Base-by-base conservation (phyloP, 2,329 filamentous ascomycete genomes). In the Bipolaris victoriae region DNA sequence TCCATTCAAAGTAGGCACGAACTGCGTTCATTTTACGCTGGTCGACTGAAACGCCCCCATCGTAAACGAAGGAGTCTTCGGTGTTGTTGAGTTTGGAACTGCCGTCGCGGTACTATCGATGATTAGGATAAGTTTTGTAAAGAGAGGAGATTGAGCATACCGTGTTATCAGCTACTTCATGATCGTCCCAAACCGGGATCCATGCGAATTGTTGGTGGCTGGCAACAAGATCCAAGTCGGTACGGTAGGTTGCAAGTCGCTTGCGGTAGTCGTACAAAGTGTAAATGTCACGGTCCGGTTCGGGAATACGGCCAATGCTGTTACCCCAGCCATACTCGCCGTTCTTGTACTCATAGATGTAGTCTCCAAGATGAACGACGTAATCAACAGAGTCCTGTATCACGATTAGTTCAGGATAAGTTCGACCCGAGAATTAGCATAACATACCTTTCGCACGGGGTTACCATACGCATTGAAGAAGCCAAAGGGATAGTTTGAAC, bases 401-500 rank as follows among this genome's bases (percentile, higher is more conserved):
- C 2, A 10, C 2, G 3, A n/a, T 60, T 36, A 55, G 55, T 49
- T 36, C 3, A 49, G 24, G 11, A 15, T 6, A n/a, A 0, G 11
- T 3, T 31, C 29, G 16, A 18, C 4, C 6, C 16, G 1, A 22
- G 9, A 35, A 24, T 15, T 16, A 5, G 16, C 2, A 29, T 22
- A 16, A 36, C 52, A 18, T 55, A 67, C 65, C 53, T 79, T 70
- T 39, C 75, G 65, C 66, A 74, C 61, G 66, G 52, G 22, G 52
- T 76, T 73, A n/a, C 80, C 80, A 39, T 81, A 81, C 0, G 77
- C 79, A 46, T 81, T 82, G 67, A 82, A 82, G 64, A 78, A 82
- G 2, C 80, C 80, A 60, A 78, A 79, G 0, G 79, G 71, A 41
- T 71, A 75, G 53, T 75, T 91, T 64, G 81, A 83, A 78, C 89